Evolutionary conservation across 2,329 filamentous ascomycete species (phyloP), one percentile per base, ranked within the genome.

Genomic region (Shiraia sp.): DNA sequence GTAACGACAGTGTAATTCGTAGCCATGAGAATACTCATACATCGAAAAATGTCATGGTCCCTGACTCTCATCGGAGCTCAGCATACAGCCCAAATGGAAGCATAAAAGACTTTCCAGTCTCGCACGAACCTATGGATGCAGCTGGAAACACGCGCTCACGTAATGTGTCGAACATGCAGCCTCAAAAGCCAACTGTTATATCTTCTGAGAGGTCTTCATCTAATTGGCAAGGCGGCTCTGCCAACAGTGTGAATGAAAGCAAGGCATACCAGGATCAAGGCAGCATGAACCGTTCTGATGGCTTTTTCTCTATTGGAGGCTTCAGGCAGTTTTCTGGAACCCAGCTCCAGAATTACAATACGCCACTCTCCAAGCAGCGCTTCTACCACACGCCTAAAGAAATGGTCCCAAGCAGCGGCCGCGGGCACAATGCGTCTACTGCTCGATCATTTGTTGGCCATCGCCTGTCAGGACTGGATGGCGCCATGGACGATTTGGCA

Each of bases 401-500:
- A 40, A 37, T 54, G 24, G 44, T 42, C n/a, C 35, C 45, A 3
- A 43, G 43, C 13, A 36, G 39, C 4, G 25, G 45, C 17, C 31
- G 32, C 36, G 47, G 29, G 35, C 40, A 51, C 17, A 28, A 22
- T 25, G 32, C 47, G 10, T 28, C 44, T 23, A 30, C 45, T 28
- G 33, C 42, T 41, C 55, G 60, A 36, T 46, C 51, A 17, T 51
- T 54, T 42, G 50, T 56, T 46, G 50, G 57, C 35, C 49, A 61
- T 37, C 55, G 56, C 35, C 42, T 66, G 31, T 65, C 61, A 47
- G 63, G 64, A 15, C 52, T 69, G 34, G 68, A 71, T 41, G 69
- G 69, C 24, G 63, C 68, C 7, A 64, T 69, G 63, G 68, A 71
- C 32, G 68, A 71, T 30, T 42, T 70, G 24, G 57, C 57, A 23